Evolutionary conservation across 805 yeast species (phyloP).

Genomic region (Candida chauliodis): DNA sequence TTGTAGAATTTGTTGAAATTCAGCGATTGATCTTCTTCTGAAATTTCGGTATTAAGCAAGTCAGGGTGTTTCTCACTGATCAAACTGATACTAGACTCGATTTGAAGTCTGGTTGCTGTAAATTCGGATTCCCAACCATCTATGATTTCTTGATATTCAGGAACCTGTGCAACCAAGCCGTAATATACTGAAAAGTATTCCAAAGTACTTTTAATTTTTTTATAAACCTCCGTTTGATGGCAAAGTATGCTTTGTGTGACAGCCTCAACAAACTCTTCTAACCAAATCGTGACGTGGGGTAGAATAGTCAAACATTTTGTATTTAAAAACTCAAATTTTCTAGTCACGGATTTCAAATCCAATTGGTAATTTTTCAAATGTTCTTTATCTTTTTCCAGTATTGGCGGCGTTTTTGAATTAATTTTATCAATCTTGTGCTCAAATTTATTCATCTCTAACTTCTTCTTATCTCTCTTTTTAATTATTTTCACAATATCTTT

Average conservation of each 20-base stretch:
- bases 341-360: constrained; percentile 25
- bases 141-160: constrained; percentile 29
- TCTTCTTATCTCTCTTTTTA: constrained; percentile 43
- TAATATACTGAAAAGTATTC: constrained; percentile 20
- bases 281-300: constrained; percentile 43
- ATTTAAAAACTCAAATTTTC: constrained; percentile 33
- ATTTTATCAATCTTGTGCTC: constrained; percentile 37
- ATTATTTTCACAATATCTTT: constrained; percentile 37
- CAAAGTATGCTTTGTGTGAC: constrained; percentile 36
- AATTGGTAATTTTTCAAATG: constrained; percentile 29
- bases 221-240: constrained; percentile 33
- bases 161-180: constrained; percentile 17
- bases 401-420: constrained; percentile 25
- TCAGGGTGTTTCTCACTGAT: constrained; percentile 35
- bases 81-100: constrained; percentile 32
- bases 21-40: constrained; percentile 26
- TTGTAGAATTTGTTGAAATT: constrained; percentile 25
- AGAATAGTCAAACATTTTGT: constrained; percentile 37
- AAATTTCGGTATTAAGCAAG: constrained; percentile 31
- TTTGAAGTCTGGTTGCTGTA: constrained; percentile 34
- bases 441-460: constrained; percentile 37
- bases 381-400: constrained; percentile 35
- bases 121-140: constrained; percentile 36
- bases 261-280: constrained; percentile 48
- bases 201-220: constrained; percentile 21